phyloP scores from a whole-genome alignment of 2,329 filamentous ascomycete genomes.

The Cryoendolithus antarcticus region DNA sequence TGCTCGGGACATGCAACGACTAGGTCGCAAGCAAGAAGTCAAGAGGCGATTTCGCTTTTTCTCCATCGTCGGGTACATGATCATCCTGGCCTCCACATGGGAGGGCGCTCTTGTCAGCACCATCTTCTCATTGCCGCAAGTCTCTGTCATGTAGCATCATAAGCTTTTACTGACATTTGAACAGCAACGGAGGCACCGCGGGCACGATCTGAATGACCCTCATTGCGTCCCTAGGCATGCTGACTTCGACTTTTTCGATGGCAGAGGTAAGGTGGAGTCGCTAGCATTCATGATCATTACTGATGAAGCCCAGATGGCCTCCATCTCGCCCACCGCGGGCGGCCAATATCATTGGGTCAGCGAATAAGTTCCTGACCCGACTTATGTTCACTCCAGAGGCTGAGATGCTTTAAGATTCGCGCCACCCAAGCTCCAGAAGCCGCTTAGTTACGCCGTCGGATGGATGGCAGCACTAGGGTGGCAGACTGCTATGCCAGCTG shows the following conservation, averaged over 20 bases:
- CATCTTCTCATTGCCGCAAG: slow-evolving; percentile 1
- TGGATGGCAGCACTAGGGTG: slow-evolving; percentile 24
- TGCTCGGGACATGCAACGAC: no score
- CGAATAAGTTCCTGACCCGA: slow-evolving; percentile 9
- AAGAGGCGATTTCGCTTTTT: slow-evolving; percentile 19
- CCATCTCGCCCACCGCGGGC: slow-evolving; percentile 44
- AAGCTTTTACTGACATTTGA: no score
- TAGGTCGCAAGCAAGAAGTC: neutral
- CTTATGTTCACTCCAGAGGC: no score
- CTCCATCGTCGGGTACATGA: slow-evolving; percentile 17
- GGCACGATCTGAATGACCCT: slow-evolving; percentile 39
- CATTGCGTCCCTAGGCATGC: slow-evolving; percentile 2
- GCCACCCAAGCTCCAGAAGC: slow-evolving; percentile 28
- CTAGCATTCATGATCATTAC: no score
- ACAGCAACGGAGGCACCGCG: slow-evolving; percentile 38
- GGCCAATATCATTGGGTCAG: slow-evolving; percentile 39
- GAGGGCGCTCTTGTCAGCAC: slow-evolving; percentile 8
- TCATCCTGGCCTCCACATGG: slow-evolving; percentile 18
- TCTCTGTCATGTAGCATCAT: no score
- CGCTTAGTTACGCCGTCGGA: slow-evolving; percentile 35
- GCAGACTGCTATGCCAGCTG: slow-evolving; percentile 18
- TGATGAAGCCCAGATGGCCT: slow-evolving; percentile 26
- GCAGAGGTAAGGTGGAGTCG: slow-evolving; percentile 23
- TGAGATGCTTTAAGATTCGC: slow-evolving; percentile 23
- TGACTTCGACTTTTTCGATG: slow-evolving; percentile 25